Base-by-base conservation (phyloP, 257 asterid species). In the Solanum dulcamara region DNA sequence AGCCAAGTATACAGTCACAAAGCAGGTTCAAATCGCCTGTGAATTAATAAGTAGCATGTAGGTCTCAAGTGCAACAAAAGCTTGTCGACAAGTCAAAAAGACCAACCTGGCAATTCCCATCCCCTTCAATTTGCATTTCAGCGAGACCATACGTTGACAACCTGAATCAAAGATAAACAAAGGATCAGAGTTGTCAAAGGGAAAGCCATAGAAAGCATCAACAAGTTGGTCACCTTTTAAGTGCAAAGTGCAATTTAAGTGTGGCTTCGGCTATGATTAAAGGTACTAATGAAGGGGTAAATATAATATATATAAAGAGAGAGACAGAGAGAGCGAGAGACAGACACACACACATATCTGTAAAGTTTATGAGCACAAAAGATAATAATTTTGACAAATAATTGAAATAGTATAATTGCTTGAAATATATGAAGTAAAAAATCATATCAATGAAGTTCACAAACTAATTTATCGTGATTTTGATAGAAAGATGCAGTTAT, bases 101-200 rank as follows among this genome's bases (percentile, higher is more conserved):
- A 88, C 95, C 62, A 88, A 94, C 99, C 98, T 96, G 99, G 88
- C 99, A 96, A 91, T 96, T 96, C 57, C 99, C 99, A 83, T 96
- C 99, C 88, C 99, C 99, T 85, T 93, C 98, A 2, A 96, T 96
- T 86, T 88, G 97, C 92, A 96, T 66, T 92, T 96, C 99, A 50
- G 97, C 91, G 70, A 96, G 90, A 88, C 96, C 92, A 89, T 96
- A 93, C n/a, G 94, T 91, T 15, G 94, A 80, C 86, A 96, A 83
- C 94, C 99, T 96, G 93, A 85, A 75, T 28, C 64, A 30, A 48
- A 79, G 83, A 46, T 48, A 48, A 17, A 79, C 44, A 79, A 28
- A 48, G 28, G 28, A 48, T 17, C 42, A 18, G 83, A 79, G 18
- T 48, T 79, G 44, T 48, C 64, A 46, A 79, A 75, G 15, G 60